phyloP scores from a whole-genome alignment of 139 green algal genomes.

The Spirogloea muscicola region DNA sequence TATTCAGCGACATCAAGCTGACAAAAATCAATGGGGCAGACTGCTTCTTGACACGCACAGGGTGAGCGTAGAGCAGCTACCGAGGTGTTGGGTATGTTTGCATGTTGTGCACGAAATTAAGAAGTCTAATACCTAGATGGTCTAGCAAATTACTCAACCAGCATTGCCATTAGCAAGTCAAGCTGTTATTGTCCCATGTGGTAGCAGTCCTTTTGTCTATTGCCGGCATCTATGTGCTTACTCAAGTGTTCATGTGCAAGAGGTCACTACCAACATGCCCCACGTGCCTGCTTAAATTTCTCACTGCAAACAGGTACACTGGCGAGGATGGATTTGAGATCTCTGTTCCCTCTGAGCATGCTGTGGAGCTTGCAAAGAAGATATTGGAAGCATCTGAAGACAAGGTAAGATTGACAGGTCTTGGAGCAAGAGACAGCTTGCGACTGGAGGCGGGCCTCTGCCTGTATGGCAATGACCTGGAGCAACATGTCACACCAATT shows the following conservation, averaged over 20 bases:
- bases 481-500: conserved; percentile 86
- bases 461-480: conserved; percentile 97
- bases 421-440: conserved; percentile 88
- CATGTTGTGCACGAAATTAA: background rate
- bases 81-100: background rate
- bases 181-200: too few relatives aligned
- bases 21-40: conserved; percentile 70
- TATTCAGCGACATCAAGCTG: conserved; percentile 83
- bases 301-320: conserved; percentile 76
- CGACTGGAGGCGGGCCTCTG: conserved; percentile 96
- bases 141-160: too few relatives aligned
- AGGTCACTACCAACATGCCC: too few relatives aligned
- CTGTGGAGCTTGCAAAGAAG: conserved; percentile 69
- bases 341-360: conserved; percentile 68
- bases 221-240: too few relatives aligned
- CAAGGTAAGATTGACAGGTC: conserved; percentile 70
- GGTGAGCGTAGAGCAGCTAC: conserved; percentile 50
- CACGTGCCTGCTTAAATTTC: too few relatives aligned
- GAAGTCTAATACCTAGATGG: too few relatives aligned
- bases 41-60: conserved; percentile 88
- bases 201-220: too few relatives aligned
- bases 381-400: conserved; percentile 58
- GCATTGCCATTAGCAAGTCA: too few relatives aligned
- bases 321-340: conserved; percentile 99
- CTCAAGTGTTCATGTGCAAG: too few relatives aligned